Evolutionary conservation across 768 basidiomycete species (phyloP).

Genomic region (Calocera viscosa): DNA sequence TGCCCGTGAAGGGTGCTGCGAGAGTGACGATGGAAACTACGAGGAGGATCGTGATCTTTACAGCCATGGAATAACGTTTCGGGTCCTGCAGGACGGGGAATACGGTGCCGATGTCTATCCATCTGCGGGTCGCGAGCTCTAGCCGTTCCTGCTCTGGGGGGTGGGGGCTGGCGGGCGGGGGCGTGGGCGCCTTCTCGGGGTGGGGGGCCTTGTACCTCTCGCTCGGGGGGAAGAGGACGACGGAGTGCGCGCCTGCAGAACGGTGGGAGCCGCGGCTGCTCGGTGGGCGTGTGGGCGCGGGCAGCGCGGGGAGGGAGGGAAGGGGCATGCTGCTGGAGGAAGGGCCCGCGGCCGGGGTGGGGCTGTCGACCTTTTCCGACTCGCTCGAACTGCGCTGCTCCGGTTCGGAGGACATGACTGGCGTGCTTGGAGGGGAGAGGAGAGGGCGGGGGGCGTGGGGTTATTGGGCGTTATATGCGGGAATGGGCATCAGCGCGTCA

Average conservation of each 20-base stretch:
- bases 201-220: background rate
- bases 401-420: too few species aligned
- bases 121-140: background rate
- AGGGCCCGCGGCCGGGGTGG: too few species aligned
- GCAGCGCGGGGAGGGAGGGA: too few species aligned
- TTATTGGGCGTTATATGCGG: too few species aligned
- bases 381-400: too few species aligned
- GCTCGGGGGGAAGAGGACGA: background rate
- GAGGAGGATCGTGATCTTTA: background rate
- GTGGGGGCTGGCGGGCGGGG: background rate
- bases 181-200: background rate
- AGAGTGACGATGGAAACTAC: background rate
- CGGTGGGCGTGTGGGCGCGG: too few species aligned
- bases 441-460: too few species aligned
- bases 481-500: too few species aligned
- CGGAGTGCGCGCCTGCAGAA: background rate
- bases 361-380: too few species aligned
- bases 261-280: background rate
- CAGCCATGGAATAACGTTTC: background rate
- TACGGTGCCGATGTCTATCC: background rate
- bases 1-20: slow-evolving; percentile 1
- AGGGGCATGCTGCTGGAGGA: too few species aligned
- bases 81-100: slow-evolving; percentile 7
- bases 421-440: too few species aligned
- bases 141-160: background rate